These are phyloP conservation scores for Penicillium sclerotigenum DNA, from an alignment of 2,329 filamentous ascomycete genomes.

Conservation along the genomic window DNA sequence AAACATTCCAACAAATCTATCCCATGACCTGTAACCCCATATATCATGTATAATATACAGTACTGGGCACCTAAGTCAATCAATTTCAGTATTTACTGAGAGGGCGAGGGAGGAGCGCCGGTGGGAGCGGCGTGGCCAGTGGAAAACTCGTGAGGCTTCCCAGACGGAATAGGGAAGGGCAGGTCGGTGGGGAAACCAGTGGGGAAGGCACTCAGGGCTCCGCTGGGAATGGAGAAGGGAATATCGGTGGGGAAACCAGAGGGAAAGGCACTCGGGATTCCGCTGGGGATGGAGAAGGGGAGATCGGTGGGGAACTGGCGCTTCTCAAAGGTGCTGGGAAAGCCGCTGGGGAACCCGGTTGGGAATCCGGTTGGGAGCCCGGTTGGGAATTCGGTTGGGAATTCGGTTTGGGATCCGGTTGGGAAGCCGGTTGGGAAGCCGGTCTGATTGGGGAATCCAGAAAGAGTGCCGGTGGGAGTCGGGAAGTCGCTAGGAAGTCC, in stretches of 20 bases:
- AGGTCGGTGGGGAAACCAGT: neutral
- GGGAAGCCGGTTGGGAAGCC: neutral
- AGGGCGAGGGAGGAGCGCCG: neutral
- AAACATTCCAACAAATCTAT: neutral
- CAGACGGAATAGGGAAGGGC: neutral
- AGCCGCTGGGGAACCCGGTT: neutral
- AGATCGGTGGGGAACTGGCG: constrained; percentile 5
- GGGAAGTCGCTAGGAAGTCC: neutral
- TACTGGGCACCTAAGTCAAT: constrained; percentile 1
- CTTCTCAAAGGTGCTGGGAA: constrained; percentile 7
- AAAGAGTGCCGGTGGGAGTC: neutral
- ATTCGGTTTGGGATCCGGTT: neutral
- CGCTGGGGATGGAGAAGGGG: neutral
- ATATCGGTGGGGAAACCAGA: neutral
- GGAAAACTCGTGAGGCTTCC: neutral
- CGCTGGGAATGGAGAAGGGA: neutral
- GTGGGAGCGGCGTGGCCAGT: constrained; percentile 3
- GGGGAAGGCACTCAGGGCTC: neutral
- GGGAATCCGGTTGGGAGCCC: constrained; percentile 6
- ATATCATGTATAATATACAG: neutral
- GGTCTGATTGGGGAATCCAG: neutral
- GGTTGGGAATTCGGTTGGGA: neutral
- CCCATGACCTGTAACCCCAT: neutral
- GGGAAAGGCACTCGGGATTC: neutral
- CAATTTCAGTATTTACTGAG: constrained; percentile 1